Percentiles rank a stretch among this genome's conserved stretches.
These are phyloP conservation scores for Pythium volutum DNA, from an alignment of 352 stramenopile species.

Conservation along the genomic window DNA sequence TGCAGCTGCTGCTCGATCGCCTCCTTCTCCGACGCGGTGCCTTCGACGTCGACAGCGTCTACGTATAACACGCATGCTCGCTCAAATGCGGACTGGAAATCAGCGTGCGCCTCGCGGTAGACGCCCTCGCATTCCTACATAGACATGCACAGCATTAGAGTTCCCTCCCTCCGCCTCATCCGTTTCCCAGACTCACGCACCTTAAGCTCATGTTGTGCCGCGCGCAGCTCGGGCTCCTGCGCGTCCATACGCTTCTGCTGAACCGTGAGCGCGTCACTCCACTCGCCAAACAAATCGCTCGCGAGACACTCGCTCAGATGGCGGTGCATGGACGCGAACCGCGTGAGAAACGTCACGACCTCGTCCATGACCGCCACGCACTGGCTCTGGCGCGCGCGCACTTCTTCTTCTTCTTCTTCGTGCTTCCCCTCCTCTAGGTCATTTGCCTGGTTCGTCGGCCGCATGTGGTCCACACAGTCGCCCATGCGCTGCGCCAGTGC, in stretches of 20 bases:
- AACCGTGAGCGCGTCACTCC: conserved; percentile 15
- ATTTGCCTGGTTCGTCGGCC: not conserved
- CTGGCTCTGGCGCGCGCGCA: conserved; percentile 11
- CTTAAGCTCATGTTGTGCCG: conserved; percentile 6
- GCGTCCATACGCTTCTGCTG: conserved; percentile 22
- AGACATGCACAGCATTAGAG: too few species aligned
- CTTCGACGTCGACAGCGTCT: not conserved
- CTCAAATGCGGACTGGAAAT: conserved; percentile 18
- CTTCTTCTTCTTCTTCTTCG: conserved; percentile 11
- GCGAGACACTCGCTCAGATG: conserved; percentile 28
- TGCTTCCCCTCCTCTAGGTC: not conserved
- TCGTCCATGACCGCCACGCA: conserved; percentile 33
- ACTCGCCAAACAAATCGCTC: conserved; percentile 27
- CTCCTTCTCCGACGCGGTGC: not conserved
- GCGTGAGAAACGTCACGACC: conserved; percentile 35
- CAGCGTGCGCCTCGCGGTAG: conserved; percentile 1
- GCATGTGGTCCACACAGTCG: conserved; percentile 26
- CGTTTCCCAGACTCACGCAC: not conserved
- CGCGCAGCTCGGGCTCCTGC: conserved; percentile 12
- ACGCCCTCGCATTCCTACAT: conserved; percentile 10
- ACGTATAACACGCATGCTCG: conserved; percentile 9
- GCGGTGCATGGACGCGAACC: conserved; percentile 28
- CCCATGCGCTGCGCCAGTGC: conserved; percentile 23
- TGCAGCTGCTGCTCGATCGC: conserved; percentile 4
- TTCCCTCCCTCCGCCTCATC: not conserved